Evolutionary conservation across 2,329 filamentous ascomycete genomes (phyloP).

Genomic region (Cladophialophora carrionii): DNA sequence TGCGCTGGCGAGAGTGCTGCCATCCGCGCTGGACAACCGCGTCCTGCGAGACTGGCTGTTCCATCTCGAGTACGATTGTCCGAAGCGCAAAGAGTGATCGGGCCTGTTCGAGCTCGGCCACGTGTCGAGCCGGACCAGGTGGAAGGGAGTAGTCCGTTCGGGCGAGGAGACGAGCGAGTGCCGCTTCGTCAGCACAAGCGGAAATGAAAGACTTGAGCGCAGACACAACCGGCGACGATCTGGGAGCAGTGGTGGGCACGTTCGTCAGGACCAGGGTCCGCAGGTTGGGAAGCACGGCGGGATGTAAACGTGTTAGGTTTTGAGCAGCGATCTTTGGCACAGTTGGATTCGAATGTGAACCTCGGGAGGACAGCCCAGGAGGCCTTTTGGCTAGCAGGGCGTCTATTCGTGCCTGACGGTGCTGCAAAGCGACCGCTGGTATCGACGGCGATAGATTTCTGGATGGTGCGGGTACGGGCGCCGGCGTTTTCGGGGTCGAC

Average conservation of each 20-base stretch:
- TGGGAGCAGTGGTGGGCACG: conserved; percentile 53
- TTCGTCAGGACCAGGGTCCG: conserved; percentile 61
- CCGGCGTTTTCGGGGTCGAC: not conserved
- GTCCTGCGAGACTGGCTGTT: conserved; percentile 39
- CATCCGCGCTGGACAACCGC: conserved; percentile 38
- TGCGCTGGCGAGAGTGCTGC: conserved; percentile 52
- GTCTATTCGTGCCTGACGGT: conserved; percentile 44
- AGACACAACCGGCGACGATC: conserved; percentile 48
- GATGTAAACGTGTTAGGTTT: conserved; percentile 52
- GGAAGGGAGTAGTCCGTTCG: conserved; percentile 61
- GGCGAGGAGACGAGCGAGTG: conserved; percentile 58
- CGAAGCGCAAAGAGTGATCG: conserved; percentile 59
- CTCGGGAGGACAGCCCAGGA: conserved; percentile 29
- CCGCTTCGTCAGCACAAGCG: conserved; percentile 59
- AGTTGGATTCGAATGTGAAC: conserved; percentile 8
- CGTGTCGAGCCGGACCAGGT: conserved; percentile 57
- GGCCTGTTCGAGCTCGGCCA: conserved; percentile 55
- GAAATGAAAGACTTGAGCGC: conserved; percentile 59
- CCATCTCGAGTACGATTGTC: conserved; percentile 61
- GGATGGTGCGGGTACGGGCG: not conserved
- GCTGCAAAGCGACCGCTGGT: conserved; percentile 18
- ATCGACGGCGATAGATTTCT: conserved; percentile 4
- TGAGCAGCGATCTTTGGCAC: conserved; percentile 40
- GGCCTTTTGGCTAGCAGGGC: conserved; percentile 47
- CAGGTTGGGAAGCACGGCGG: conserved; percentile 59